Percentiles rank a stretch among this genome's conserved stretches.
phyloP scores from a whole-genome alignment of 345 rosid species.

The Noccaea caerulescens region DNA sequence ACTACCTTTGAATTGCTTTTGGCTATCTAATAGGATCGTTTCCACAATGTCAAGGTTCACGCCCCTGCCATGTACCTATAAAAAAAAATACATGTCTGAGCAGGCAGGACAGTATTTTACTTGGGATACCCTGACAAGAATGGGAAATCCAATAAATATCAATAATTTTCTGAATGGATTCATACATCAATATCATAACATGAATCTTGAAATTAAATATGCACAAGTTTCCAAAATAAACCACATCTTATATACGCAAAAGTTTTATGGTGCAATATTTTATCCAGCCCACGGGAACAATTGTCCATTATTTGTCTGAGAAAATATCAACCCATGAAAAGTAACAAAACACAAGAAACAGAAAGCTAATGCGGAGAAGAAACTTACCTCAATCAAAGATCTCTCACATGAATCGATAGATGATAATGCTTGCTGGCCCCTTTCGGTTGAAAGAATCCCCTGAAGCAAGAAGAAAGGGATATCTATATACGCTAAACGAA shows the following conservation, averaged over 20 bases:
- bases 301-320: conserved; percentile 11
- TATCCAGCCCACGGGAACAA: conserved; percentile 19
- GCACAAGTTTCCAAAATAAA: conserved; percentile 5
- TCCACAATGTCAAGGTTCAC: conserved; percentile 74
- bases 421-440: conserved; percentile 70
- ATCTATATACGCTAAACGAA: conserved; percentile 21
- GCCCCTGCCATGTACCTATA: conserved; percentile 85
- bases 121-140: conserved; percentile 25
- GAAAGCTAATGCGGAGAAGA: conserved; percentile 34
- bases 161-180: not conserved
- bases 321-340: conserved; percentile 16
- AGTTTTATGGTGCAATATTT: not conserved
- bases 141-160: conserved; percentile 10
- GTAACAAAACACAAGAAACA: conserved; percentile 30
- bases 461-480: conserved; percentile 41
- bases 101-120: conserved; percentile 7
- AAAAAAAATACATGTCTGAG: conserved; percentile 17
- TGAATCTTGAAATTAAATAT: conserved; percentile 18
- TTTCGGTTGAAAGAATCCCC: conserved; percentile 96
- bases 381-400: conserved; percentile 77
- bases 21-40: conserved; percentile 67
- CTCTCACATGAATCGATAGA: conserved; percentile 76
- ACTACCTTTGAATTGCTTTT: conserved; percentile 69
- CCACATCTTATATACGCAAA: conserved; percentile 25
- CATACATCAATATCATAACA: conserved; percentile 13